These are phyloP conservation scores for Nissolia schottii DNA, from an alignment of 306 rosid species.

Conservation along the genomic window DNA sequence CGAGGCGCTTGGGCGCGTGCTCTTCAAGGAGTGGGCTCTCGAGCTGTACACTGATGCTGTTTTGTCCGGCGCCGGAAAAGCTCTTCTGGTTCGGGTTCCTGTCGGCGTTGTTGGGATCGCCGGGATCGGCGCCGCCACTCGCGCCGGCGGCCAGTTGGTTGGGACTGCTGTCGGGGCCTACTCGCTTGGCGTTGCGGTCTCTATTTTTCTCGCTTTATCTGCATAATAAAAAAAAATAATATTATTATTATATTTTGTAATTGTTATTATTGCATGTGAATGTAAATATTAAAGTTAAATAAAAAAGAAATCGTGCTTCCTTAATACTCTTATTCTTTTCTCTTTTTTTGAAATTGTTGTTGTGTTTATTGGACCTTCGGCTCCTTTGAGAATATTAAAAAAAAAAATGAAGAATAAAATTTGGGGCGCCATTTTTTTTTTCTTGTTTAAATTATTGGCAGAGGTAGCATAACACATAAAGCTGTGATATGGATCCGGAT, in stretches of 20 bases:
- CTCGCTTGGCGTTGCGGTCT: constrained; percentile 58
- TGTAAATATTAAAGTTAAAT: too few species aligned
- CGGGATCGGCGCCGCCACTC: constrained; percentile 57
- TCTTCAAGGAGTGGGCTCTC: constrained; percentile 67
- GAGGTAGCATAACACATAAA: too few species aligned
- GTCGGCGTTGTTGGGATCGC: constrained; percentile 67
- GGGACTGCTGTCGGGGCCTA: constrained; percentile 62
- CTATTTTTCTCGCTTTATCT: constrained; percentile 51
- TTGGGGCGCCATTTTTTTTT: too few species aligned
- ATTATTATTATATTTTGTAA: neutral
- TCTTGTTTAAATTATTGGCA: too few species aligned
- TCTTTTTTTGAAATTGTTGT: too few species aligned
- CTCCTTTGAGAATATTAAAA: too few species aligned
- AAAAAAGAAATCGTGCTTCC: too few species aligned
- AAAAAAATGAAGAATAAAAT: too few species aligned
- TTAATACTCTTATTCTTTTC: too few species aligned
- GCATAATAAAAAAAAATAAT: neutral
- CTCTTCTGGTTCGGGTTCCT: constrained; percentile 55
- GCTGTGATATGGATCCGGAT: too few species aligned
- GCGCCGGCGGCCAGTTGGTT: constrained; percentile 37
- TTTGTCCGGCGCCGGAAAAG: constrained; percentile 41
- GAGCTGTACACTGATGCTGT: constrained; percentile 53
- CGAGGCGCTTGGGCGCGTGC: constrained; percentile 19
- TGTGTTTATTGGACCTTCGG: too few species aligned
- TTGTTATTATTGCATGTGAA: neutral